Evolutionary conservation across 305 asterid species (phyloP).

Genomic region (Fraxinus latifolia): DNA sequence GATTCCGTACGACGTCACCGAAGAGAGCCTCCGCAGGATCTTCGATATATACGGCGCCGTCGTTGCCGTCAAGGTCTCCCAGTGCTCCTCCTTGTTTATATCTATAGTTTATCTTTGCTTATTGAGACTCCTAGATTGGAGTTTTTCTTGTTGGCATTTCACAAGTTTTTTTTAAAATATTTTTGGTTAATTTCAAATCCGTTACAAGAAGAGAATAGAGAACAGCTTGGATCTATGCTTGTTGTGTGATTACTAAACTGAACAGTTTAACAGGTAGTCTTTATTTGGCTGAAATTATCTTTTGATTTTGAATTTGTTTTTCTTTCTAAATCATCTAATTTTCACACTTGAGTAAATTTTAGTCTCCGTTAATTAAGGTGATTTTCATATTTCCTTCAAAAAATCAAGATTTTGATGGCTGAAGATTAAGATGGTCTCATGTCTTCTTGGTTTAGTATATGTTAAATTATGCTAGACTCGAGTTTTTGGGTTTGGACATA

Average conservation of each 20-base stretch:
- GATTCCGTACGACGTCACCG: conserved; percentile 58
- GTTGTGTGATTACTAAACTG: background rate
- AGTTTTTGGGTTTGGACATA: background rate
- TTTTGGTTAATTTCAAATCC: background rate
- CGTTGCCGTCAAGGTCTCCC: conserved; percentile 60
- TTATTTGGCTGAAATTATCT: background rate
- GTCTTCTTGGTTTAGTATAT: background rate
- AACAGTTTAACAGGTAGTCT: background rate
- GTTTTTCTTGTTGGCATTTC: background rate
- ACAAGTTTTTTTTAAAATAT: background rate
- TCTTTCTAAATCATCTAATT: background rate
- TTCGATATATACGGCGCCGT: conserved; percentile 57
- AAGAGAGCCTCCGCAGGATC: conserved; percentile 55
- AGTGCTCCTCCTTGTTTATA: background rate
- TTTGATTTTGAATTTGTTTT: background rate
- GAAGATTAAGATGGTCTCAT: background rate
- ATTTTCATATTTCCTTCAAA: background rate
- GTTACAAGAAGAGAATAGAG: background rate
- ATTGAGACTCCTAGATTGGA: background rate
- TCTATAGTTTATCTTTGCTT: background rate
- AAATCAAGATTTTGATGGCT: background rate
- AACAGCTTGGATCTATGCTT: background rate
- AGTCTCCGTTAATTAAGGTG: background rate
- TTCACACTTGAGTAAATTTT: background rate
- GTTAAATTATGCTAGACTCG: background rate